Evolutionary conservation across 2,329 filamentous ascomycete genomes (phyloP).

Genomic region (Hypomyces rosellus): DNA sequence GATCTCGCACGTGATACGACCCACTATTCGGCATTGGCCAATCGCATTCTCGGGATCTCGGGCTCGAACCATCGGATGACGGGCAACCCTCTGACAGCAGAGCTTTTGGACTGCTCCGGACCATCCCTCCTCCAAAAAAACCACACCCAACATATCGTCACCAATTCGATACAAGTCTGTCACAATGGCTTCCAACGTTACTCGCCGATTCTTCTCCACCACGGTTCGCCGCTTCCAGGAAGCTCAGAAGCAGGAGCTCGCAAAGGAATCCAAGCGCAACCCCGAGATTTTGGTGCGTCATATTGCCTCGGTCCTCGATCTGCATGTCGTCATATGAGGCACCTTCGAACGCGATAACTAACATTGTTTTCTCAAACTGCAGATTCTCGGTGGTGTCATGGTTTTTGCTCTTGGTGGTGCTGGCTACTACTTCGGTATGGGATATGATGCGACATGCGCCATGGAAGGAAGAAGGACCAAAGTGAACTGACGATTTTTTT

Average conservation of each 20-base stretch:
- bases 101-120: constrained; percentile 10
- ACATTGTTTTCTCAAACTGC: constrained; percentile 12
- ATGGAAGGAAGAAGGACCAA: background rate
- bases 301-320: constrained; percentile 13
- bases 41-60: constrained; percentile 16
- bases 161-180: constrained; percentile 15
- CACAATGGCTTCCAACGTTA: constrained; percentile 51
- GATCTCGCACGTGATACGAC: constrained; percentile 13
- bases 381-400: constrained; percentile 93
- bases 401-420: constrained; percentile 78
- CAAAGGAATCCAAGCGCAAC: constrained; percentile 53
- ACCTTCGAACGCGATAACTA: background rate
- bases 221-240: constrained; percentile 45
- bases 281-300: constrained; percentile 40
- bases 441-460: background rate
- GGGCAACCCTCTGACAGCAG: background rate
- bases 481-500: background rate
- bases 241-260: constrained; percentile 41
- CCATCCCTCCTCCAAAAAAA: constrained; percentile 15
- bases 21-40: constrained; percentile 25
- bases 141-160: background rate
- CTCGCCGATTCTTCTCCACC: constrained; percentile 51
- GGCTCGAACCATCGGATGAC: constrained; percentile 11
- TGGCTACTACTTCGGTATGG: constrained; percentile 79
- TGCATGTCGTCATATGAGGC: no score